Evolutionary conservation across 164 flowering plant genomes (phyloP).

Genomic region (Vitis vinifera): ASM3070453v1 NC_081823.1:114501-115000

Average conservation of each 20-base stretch:
- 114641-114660: too few species aligned
- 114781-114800: conserved; percentile 67
- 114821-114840: conserved; percentile 73
- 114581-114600: conserved; percentile 77
- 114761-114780: conserved; percentile 10
- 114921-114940: conserved; percentile 45
- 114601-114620: conserved; percentile 11
- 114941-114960: conserved; percentile 21
- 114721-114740: not conserved
- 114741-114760: too few species aligned
- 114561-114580: conserved; percentile 80
- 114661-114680: too few species aligned
- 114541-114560: conserved; percentile 79
- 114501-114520: conserved; percentile 76
- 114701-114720: conserved; percentile 1
- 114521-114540: conserved; percentile 56
- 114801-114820: conserved; percentile 54
- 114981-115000: not conserved
- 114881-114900: conserved; percentile 78
- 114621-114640: too few species aligned
- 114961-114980: not conserved
- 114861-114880: conserved; percentile 74
- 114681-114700: not conserved
- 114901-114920: conserved; percentile 65
- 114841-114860: conserved; percentile 64